phyloP scores from a whole-genome alignment of 805 yeast species.

The Metschnikowia shivogae region DNA sequence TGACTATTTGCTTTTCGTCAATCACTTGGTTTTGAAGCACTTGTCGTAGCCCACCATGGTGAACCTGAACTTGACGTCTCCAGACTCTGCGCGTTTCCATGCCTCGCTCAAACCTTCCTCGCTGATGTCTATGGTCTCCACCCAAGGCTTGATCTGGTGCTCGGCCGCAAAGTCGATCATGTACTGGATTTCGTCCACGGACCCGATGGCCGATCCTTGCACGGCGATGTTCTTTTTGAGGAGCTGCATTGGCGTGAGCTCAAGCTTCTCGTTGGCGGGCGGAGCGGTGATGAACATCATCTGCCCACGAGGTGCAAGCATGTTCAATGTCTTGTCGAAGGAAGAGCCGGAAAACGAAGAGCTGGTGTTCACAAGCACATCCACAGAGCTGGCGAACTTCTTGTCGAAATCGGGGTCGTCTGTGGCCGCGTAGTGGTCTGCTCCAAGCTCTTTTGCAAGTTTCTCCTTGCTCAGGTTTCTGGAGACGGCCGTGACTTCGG shows the following conservation, averaged over 20 bases:
- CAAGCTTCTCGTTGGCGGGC: conserved; percentile 9
- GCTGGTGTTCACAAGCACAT: conserved; percentile 15
- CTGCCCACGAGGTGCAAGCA: conserved; percentile 16
- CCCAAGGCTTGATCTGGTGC: conserved; percentile 18
- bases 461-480: conserved; percentile 47
- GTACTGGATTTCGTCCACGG: conserved; percentile 14
- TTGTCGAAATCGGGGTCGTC: conserved; percentile 20
- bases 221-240: conserved; percentile 14
- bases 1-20: too few relatives aligned
- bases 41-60: conserved; percentile 18
- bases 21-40: conserved; percentile 11
- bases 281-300: conserved; percentile 17
- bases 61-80: conserved; percentile 17
- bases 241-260: conserved; percentile 10
- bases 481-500: conserved; percentile 57
- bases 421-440: conserved; percentile 34
- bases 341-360: conserved; percentile 18
- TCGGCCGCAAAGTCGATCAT: conserved; percentile 19
- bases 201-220: conserved; percentile 16
- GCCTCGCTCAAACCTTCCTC: conserved; percentile 16
- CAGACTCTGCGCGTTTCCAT: conserved; percentile 15
- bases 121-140: conserved; percentile 16
- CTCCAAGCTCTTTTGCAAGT: conserved; percentile 53
- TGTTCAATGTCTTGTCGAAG: conserved; percentile 12
- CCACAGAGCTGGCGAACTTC: conserved; percentile 12